Evolutionary conservation across 1,284 basidiomycete species (phyloP), one percentile per base, ranked within the genome.

Genomic region (Irpex rosettiformis): DNA sequence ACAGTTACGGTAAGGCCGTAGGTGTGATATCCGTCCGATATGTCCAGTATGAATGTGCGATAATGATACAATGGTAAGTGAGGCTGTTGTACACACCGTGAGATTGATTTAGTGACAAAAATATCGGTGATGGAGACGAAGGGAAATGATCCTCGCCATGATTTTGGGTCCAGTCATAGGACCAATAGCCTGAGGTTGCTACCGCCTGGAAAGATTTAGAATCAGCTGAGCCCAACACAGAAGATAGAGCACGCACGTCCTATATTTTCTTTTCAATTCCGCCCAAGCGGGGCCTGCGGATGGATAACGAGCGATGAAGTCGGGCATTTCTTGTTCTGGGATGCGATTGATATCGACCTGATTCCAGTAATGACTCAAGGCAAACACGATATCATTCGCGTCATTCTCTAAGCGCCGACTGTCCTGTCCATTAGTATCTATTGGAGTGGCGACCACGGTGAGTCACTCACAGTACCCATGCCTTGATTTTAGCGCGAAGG

Each of bases 331-430:
- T 59, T 84, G 80, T 70, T 92, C 89, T 25, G 86, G 84, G 62
- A 91, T 86, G 64, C 89, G 86, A 67, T 91, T 91, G 65, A 91
- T 84, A 70, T 91, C 89, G 59, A 91, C 81, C 54, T 80, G 78
- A 67, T 86, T 86, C 89, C 89, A 91, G 67, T 86, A 89, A 57
- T 81, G 82, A 59, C 80, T 77, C 63, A 91, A 73, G 51, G 82
- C 77, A 66, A 83, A 91, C 51, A 77, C 70, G 65, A 91, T 88
- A 64, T 91, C 89, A 62, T 83, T 82, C 18, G 88, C 89, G 67
- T 91, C 89, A 60, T 78, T 75, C 56, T 88, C 86, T 18, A 76
- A 76, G 40, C 82, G 80, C 58, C 87, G 84, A 69, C 88, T 91
- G 67, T 22, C 55, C 24, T 43, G 58, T 52, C 33, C 16, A 37